A percentile compares a stretch with the other conserved stretches of the same genome.
Evolutionary conservation across 1,284 basidiomycete species (phyloP).

Genomic region (Ceratorhiza oryzae-sativae): DNA sequence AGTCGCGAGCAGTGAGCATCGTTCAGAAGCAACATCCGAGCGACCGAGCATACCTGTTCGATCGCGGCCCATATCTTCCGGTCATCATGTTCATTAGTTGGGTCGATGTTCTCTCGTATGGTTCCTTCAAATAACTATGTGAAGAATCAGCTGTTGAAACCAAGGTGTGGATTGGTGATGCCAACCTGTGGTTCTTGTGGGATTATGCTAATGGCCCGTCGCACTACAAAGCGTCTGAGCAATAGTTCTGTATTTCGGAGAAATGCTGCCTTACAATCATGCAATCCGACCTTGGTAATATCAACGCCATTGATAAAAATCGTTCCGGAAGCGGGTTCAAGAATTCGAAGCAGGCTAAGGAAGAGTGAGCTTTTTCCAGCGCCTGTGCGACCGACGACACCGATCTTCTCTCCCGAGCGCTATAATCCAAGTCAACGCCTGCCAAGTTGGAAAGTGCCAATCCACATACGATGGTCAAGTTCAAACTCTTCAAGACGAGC

Average conservation of each 20-base stretch:
- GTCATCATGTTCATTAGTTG: conserved; percentile 72
- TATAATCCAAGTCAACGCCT: neutral
- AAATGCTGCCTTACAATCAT: conserved; percentile 76
- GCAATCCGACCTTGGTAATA: conserved; percentile 82
- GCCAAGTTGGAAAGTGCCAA: neutral
- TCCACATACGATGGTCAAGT: conserved; percentile 64
- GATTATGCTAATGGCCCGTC: conserved; percentile 84
- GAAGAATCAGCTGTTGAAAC: neutral
- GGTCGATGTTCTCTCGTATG: conserved; percentile 85
- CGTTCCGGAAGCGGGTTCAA: conserved; percentile 80
- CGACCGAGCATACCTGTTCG: conserved; percentile 59
- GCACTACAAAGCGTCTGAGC: too few relatives aligned
- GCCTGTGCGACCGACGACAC: conserved; percentile 87
- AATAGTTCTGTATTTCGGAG: too few relatives aligned
- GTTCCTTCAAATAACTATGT: conserved; percentile 85
- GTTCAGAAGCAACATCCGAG: neutral
- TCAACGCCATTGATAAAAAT: conserved; percentile 87
- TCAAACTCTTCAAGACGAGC: conserved; percentile 76
- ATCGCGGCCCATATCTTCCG: conserved; percentile 85
- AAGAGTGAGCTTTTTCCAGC: conserved; percentile 88
- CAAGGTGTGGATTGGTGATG: conserved; percentile 39
- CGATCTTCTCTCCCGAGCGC: conserved; percentile 73
- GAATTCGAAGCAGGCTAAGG: conserved; percentile 76
- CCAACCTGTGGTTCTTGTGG: conserved; percentile 64
- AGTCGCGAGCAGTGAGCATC: conserved; percentile 14